Evolutionary conservation across 2,329 filamentous ascomycete species (phyloP), one percentile per base, ranked within the genome.

Genomic region (Stemphylium lycopersici): DNA sequence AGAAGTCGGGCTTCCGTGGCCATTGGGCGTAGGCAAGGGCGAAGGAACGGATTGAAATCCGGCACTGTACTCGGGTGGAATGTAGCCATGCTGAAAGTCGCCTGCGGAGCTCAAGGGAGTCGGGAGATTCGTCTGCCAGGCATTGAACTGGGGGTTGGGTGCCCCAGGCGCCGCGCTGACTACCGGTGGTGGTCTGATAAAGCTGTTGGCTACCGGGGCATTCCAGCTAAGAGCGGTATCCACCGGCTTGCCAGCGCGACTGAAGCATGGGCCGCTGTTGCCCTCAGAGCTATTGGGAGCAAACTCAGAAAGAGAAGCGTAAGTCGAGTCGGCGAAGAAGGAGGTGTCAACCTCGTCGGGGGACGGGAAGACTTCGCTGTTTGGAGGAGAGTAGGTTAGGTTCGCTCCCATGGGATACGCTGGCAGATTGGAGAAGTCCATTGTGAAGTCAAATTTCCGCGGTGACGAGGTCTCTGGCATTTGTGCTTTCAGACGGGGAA

Each of bases 311-410:
- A 51, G 37, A 5, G 41, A 24, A 13, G 47, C 15, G 37, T 55
- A 55, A 29, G 26, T 29, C 2, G 52, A 46, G 18, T 39, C 37
- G 32, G 43, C 47, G 16, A 43, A 51, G 18, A 49, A 47, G 37
- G 49, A 37, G n/a, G 41, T 13, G 42, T 51, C 52, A 24, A 55
- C 20, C n/a, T 48, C 32, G 31, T 51, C 52, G 2, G 52, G 40
- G 11, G 47, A 55, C n/a, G 52, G 47, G 24, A 55, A 55, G 6
- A 29, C 26, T 3, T 55, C 52, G 41, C 52, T 55, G 36, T 46
- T 50, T 13, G 52, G 52, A 36, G 52, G 52, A 34, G 52, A 55
- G 22, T 55, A 55, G 15, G 42, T 37, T 6, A 41, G 34, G 31
- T 33, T 38, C n/a, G 52, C 16, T n/a, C 29, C 34, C 37, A 50